phyloP scores from a whole-genome alignment of 208 protist genomes.

The Leishmania amazonensis region DNA sequence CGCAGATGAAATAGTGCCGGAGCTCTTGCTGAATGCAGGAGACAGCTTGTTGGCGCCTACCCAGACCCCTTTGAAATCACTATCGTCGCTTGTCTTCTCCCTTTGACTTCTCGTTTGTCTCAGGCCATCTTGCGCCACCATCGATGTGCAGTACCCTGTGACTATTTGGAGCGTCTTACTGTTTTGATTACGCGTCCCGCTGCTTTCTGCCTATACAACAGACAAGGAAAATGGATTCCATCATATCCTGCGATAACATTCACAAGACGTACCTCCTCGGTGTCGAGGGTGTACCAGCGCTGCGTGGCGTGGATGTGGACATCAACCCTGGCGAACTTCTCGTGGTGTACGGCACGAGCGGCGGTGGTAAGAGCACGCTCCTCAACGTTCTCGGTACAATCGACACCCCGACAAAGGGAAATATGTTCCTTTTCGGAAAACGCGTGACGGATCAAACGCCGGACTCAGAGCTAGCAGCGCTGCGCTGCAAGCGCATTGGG shows the following conservation, averaged over 20 bases:
- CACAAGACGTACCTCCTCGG: constrained; percentile 98
- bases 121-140: not conserved
- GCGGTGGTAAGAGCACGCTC: constrained; percentile 96
- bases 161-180: not conserved
- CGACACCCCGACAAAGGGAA: constrained; percentile 96
- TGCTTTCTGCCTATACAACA: not conserved
- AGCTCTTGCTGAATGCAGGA: not conserved
- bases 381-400: constrained; percentile 98
- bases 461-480: constrained; percentile 66
- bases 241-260: constrained; percentile 95
- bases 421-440: constrained; percentile 89
- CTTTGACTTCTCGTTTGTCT: not conserved
- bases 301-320: constrained; percentile 90
- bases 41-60: not conserved
- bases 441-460: constrained; percentile 76
- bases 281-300: constrained; percentile 95
- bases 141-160: not conserved
- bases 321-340: constrained; percentile 93
- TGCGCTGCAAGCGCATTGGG: constrained; percentile 79
- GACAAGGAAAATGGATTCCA: constrained; percentile 18
- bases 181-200: not conserved
- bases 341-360: constrained; percentile 95
- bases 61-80: not conserved
- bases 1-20: not conserved
- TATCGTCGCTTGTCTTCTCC: not conserved